Evolutionary conservation across 371 early-diverging fungal species (phyloP).

Genomic region (Mucor racemosus): DNA sequence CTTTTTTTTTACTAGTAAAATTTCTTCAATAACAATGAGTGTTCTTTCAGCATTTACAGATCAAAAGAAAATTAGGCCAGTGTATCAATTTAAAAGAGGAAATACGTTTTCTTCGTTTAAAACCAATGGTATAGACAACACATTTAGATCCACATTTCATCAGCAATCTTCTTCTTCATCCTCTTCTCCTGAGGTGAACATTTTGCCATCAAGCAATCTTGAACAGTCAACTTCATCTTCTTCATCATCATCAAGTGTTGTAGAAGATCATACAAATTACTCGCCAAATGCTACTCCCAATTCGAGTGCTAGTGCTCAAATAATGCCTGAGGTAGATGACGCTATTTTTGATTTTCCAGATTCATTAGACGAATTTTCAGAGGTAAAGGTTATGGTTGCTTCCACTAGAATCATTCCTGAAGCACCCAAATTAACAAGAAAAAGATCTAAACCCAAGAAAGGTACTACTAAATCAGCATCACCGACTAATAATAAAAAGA

Average conservation of each 20-base stretch:
- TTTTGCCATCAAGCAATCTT: not conserved
- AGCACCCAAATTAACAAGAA: not conserved
- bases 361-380: constrained; percentile 4
- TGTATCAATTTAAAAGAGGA: constrained; percentile 1
- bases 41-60: constrained; percentile 1
- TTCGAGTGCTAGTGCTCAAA: not conserved
- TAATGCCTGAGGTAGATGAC: not conserved
- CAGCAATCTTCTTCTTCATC: not conserved
- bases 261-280: not conserved
- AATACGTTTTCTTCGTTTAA: not conserved
- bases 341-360: constrained; percentile 26
- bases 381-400: constrained; percentile 23
- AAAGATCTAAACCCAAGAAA: constrained; percentile 9
- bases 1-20: no score
- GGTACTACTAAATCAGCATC: not conserved
- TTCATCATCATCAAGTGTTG: not conserved
- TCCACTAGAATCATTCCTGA: constrained; percentile 4
- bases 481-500: not conserved
- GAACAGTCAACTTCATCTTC: not conserved
- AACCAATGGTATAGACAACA: not conserved
- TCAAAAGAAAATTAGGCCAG: not conserved
- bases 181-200: not conserved
- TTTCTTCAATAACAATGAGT: not conserved
- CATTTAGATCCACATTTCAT: not conserved
- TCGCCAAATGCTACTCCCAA: not conserved